A percentile compares a stretch with the other conserved stretches of the same genome.
phyloP scores from a whole-genome alignment of 345 rosid species.

The Raphanus raphanistrum region DNA sequence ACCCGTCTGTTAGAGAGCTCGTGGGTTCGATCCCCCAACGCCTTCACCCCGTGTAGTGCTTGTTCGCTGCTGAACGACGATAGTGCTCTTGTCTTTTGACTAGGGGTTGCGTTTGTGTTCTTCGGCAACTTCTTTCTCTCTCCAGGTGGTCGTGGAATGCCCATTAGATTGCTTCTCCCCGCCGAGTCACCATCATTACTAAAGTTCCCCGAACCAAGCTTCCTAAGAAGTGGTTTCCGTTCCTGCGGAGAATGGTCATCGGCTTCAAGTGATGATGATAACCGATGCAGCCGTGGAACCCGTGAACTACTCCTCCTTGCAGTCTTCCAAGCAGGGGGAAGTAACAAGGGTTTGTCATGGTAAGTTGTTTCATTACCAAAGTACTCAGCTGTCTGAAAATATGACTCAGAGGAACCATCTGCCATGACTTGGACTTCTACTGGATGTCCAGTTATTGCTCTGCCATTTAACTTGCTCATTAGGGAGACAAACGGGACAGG shows the following conservation, averaged over 20 bases:
- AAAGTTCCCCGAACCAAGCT: constrained; percentile 39
- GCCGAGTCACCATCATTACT: constrained; percentile 44
- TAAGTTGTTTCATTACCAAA: constrained; percentile 49
- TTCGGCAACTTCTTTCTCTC: constrained; percentile 49
- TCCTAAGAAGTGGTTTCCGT: constrained; percentile 43
- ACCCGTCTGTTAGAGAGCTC: constrained; percentile 65
- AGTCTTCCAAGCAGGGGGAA: constrained; percentile 86
- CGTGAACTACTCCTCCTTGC: constrained; percentile 86
- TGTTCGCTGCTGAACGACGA: constrained; percentile 75
- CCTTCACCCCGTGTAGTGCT: constrained; percentile 39
- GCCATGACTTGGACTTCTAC: constrained; percentile 69
- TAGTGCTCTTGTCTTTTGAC: constrained; percentile 81
- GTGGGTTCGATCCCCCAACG: constrained; percentile 42
- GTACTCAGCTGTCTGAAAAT: constrained; percentile 46
- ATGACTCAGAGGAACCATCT: constrained; percentile 67
- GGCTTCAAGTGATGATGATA: constrained; percentile 46
- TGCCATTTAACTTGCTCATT: constrained; percentile 75
- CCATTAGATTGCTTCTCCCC: constrained; percentile 46
- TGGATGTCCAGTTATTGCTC: constrained; percentile 91
- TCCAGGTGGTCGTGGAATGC: constrained; percentile 42
- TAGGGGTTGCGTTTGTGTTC: constrained; percentile 58
- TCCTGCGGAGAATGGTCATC: constrained; percentile 49
- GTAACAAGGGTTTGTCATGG: constrained; percentile 49
- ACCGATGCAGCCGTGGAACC: constrained; percentile 63
- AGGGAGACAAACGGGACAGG: constrained; percentile 82